These are phyloP conservation scores for Oryza longistaminata DNA, from an alignment of 176 grass and related monocot genomes.

Conservation along the genomic window DNA sequence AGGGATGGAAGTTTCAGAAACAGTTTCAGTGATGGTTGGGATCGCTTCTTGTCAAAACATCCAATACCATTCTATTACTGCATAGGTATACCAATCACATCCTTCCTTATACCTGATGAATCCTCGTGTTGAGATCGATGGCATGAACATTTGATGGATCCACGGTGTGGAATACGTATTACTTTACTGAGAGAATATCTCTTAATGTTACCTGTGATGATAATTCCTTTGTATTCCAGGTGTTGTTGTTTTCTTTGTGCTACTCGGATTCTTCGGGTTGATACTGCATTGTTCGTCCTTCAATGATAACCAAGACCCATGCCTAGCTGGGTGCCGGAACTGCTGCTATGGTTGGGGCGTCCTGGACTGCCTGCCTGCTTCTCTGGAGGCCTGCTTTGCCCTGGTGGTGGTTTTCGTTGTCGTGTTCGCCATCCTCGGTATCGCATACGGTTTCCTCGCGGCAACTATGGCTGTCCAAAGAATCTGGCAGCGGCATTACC, in stretches of 20 bases:
- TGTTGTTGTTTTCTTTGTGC: constrained; percentile 87
- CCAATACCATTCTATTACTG: constrained; percentile 97
- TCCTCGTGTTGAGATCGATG: background rate
- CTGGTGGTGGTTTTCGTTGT: constrained; percentile 87
- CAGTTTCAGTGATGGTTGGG: constrained; percentile 92
- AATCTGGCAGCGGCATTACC: constrained; percentile 99
- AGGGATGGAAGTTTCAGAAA: constrained; percentile 86
- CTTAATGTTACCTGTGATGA: background rate
- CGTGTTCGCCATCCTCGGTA: constrained; percentile 83
- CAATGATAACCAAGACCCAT: constrained; percentile 78
- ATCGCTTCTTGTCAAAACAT: constrained; percentile 92
- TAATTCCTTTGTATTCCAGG: constrained; percentile 48
- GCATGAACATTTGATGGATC: background rate
- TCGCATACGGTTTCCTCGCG: constrained; percentile 88
- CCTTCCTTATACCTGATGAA: background rate
- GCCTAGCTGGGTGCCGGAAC: constrained; percentile 81
- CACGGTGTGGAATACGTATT: background rate
- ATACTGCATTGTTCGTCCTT: constrained; percentile 90
- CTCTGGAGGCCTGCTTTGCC: constrained; percentile 91
- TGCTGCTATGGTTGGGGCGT: constrained; percentile 99
- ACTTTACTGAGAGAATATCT: background rate
- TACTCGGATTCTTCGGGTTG: constrained; percentile 86
- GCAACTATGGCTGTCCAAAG: constrained; percentile 89
- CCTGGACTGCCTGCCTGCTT: constrained; percentile 89
- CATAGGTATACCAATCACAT: constrained; percentile 56